Conservation (phyloP, 2,329 filamentous ascomycete genomes). For the Aspergillus neotritici region DNA sequence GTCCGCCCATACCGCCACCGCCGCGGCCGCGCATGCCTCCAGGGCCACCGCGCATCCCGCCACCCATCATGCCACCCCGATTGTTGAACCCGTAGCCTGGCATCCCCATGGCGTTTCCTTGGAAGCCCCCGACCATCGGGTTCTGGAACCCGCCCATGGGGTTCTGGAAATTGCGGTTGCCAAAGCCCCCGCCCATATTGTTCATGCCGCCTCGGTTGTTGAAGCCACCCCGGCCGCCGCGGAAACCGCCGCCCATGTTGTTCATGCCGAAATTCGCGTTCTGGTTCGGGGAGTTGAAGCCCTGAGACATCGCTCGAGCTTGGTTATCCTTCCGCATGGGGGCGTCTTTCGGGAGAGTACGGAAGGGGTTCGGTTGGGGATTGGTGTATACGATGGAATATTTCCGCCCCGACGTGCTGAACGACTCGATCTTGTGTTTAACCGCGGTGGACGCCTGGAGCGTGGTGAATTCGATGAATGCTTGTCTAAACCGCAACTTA, state of each 20-base stretch:
- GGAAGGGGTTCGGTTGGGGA: constrained; percentile 77
- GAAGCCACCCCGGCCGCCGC: constrained; percentile 45
- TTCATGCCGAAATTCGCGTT: constrained; percentile 39
- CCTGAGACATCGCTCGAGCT: constrained; percentile 43
- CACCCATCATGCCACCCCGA: constrained; percentile 52
- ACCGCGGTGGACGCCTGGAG: constrained; percentile 78
- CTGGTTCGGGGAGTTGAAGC: constrained; percentile 39
- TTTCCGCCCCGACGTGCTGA: constrained; percentile 57
- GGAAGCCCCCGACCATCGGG: constrained; percentile 45
- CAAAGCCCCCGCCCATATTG: constrained; percentile 48
- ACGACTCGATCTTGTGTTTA: constrained; percentile 72
- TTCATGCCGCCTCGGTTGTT: constrained; percentile 24
- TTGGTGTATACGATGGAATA: constrained; percentile 69
- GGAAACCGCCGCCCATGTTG: constrained; percentile 48
- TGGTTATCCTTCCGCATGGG: constrained; percentile 64
- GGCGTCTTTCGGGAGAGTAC: constrained; percentile 82
- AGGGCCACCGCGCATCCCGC: constrained; percentile 49
- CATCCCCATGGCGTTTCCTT: constrained; percentile 46
- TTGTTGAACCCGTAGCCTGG: constrained; percentile 46
- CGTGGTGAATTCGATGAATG: constrained; percentile 77
- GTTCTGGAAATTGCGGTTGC: constrained; percentile 45
- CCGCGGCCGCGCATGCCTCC: constrained; percentile 56
- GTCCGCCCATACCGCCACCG: constrained; percentile 51
- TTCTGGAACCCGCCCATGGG: constrained; percentile 40
- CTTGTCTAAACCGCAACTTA: constrained; percentile 48